Evolutionary conservation across 495 filamentous ascomycete species (phyloP).

Genomic region (Aspergillus nanangensis): DNA sequence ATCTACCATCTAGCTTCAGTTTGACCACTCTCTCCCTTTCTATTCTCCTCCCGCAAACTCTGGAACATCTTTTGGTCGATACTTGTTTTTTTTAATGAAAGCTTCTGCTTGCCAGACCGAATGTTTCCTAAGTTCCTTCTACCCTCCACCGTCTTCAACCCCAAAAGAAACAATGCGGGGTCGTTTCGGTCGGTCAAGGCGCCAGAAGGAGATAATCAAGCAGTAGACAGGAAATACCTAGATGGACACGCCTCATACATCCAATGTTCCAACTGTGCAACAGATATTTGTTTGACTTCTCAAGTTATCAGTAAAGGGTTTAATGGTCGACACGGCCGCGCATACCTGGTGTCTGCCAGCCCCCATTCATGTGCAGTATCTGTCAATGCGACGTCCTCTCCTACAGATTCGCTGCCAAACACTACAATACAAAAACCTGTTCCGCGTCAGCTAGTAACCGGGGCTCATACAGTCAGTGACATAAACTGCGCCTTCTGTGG

Average conservation of each 20-base stretch:
- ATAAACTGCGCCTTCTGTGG: conserved; percentile 58
- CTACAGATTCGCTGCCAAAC: conserved; percentile 41
- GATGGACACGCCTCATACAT: conserved; percentile 54
- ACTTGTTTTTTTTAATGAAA: background rate
- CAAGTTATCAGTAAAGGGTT: conserved; percentile 92
- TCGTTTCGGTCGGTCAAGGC: conserved; percentile 17
- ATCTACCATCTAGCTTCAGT: too few relatives aligned
- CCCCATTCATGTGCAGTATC: conserved; percentile 22
- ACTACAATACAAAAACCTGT: conserved; percentile 59
- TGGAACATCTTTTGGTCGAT: background rate
- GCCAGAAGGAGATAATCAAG: conserved; percentile 10
- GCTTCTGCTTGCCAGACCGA: background rate
- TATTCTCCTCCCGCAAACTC: background rate
- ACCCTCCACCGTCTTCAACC: conserved; percentile 45
- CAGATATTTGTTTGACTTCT: conserved; percentile 68
- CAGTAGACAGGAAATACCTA: conserved; percentile 36
- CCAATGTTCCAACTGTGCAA: conserved; percentile 67
- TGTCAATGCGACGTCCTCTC: conserved; percentile 27
- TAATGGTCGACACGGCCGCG: conserved; percentile 87
- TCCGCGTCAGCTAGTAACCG: conserved; percentile 72
- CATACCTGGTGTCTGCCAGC: conserved; percentile 69
- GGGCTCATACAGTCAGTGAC: conserved; percentile 59
- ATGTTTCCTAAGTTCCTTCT: conserved; percentile 48
- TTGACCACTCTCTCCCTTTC: too few relatives aligned
- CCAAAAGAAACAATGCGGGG: conserved; percentile 17